Base-by-base conservation (phyloP, 768 basidiomycete genomes). In the Mycena crocata region DNA sequence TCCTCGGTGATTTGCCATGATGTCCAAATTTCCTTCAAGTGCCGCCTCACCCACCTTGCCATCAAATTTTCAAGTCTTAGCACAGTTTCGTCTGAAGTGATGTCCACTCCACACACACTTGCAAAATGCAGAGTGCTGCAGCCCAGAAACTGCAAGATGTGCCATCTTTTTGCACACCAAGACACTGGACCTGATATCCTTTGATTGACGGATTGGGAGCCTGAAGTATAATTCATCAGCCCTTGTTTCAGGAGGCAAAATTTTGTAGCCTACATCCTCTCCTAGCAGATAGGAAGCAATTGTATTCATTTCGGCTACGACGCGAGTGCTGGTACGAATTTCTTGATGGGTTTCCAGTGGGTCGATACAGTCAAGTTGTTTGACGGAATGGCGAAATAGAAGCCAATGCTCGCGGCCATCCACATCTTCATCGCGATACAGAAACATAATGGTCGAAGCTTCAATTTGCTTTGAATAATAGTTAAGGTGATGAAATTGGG, bases 321-420 rank as follows among this genome's bases (percentile, higher is more conserved):
- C 21, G 15, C 24, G 23, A 3, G 7, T 17, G 13, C n/a, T 17
- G 8, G 35, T 14, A 17, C 19, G n/a, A 34, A 58, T 58, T 15
- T 26, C 19, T 14, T 58, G 44, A 14, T 58, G 57, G 1, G 14
- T 35, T 10, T 4, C 32, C 15, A 58, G 21, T 1, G 57, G 34
- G 2, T 58, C 57, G 23, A 58, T 32, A 19, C 57, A 58, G 3
- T 32, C 13, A 5, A 58, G 10, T 12, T 34, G 17, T 3, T 23
- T 6, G 6, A 21, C 32, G 1, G 31, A 44, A 12, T 35, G n/a
- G 3, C 32, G 31, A 9, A 58, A 58, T 8, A 58, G 34, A 19
- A 58, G 57, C 57, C 57, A 58, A 13, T 58, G 57, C 15, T 48
- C 57, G 8, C 57, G 32, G 13, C 44, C 57, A 14, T 57, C 14